These are phyloP conservation scores for Colletotrichum costaricense DNA, from an alignment of 2,329 filamentous ascomycete species.

Conservation along the genomic window DNA sequence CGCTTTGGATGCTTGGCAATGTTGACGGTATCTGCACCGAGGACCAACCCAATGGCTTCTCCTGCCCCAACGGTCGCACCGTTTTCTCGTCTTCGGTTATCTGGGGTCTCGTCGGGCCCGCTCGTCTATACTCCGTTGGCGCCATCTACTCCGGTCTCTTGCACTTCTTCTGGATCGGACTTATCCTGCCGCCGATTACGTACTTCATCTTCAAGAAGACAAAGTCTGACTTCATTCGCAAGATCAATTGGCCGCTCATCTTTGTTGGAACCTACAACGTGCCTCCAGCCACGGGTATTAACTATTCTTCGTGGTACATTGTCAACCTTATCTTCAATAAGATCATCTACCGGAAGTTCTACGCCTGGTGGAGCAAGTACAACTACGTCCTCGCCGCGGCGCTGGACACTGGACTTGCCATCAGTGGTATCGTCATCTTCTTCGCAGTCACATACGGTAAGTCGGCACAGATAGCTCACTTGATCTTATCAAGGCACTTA, in stretches of 20 bases:
- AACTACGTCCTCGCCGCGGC: slow-evolving; percentile 71
- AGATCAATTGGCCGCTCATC: slow-evolving; percentile 63
- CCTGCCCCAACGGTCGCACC: slow-evolving; percentile 67
- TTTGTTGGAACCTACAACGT: slow-evolving; percentile 62
- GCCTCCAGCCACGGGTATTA: slow-evolving; percentile 66
- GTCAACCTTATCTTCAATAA: slow-evolving; percentile 67
- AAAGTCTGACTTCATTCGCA: slow-evolving; percentile 57
- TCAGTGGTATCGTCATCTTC: slow-evolving; percentile 64
- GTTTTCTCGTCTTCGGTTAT: slow-evolving; percentile 72
- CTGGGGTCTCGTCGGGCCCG: slow-evolving; percentile 68
- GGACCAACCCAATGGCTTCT: slow-evolving; percentile 61
- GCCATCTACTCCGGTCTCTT: slow-evolving; percentile 60
- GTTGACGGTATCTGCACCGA: slow-evolving; percentile 64
- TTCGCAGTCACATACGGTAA: slow-evolving; percentile 51
- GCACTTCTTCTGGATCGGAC: slow-evolving; percentile 65
- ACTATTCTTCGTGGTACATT: slow-evolving; percentile 65
- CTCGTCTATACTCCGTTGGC: slow-evolving; percentile 47
- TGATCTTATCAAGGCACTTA: background rate
- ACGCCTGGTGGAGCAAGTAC: slow-evolving; percentile 68
- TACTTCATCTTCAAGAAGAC: slow-evolving; percentile 59
- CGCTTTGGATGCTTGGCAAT: slow-evolving; percentile 48
- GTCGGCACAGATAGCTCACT: slow-evolving; percentile 11
- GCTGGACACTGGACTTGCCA: slow-evolving; percentile 65
- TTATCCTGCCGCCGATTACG: slow-evolving; percentile 58
- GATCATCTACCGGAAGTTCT: slow-evolving; percentile 59